Evolutionary conservation across 164 flowering plant species (phyloP).

Genomic region (Magnolia changhungtana): DNA sequence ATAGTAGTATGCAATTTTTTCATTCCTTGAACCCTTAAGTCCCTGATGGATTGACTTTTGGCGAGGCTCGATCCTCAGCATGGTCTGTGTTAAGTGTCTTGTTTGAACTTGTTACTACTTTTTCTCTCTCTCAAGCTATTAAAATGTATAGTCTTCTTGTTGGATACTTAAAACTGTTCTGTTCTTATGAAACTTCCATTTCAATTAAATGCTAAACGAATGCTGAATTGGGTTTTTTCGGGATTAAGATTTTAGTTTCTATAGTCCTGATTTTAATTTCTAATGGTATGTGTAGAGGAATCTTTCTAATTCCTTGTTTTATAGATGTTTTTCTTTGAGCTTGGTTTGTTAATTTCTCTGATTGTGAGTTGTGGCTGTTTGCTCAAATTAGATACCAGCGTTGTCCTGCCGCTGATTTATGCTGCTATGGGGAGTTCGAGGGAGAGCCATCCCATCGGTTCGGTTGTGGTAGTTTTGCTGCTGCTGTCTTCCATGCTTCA

Average conservation of each 20-base stretch:
- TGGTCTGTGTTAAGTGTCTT: constrained; percentile 81
- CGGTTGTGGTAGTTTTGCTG: no score
- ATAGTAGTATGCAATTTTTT: no score
- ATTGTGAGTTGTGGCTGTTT: constrained; percentile 1
- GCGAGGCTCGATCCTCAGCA: constrained; percentile 86
- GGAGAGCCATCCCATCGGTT: no score
- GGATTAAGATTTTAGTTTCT: not conserved
- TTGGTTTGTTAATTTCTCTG: not conserved
- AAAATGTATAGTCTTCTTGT: not conserved
- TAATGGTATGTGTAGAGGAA: no score
- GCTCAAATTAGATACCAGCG: constrained; percentile 23
- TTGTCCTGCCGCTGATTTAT: no score
- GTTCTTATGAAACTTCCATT: not conserved
- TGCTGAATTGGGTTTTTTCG: no score
- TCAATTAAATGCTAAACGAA: no score
- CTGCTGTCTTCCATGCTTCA: no score
- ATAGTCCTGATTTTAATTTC: not conserved
- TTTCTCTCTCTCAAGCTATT: no score
- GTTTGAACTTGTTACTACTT: not conserved
- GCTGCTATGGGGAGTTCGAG: no score
- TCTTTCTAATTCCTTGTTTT: not conserved
- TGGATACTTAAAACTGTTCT: not conserved
- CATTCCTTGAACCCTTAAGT: no score
- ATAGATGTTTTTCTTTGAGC: not conserved
- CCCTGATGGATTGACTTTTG: constrained; percentile 16